Evolutionary conservation across 441 rosid species (phyloP).

Genomic region (Heliophila coronopifolia): DNA sequence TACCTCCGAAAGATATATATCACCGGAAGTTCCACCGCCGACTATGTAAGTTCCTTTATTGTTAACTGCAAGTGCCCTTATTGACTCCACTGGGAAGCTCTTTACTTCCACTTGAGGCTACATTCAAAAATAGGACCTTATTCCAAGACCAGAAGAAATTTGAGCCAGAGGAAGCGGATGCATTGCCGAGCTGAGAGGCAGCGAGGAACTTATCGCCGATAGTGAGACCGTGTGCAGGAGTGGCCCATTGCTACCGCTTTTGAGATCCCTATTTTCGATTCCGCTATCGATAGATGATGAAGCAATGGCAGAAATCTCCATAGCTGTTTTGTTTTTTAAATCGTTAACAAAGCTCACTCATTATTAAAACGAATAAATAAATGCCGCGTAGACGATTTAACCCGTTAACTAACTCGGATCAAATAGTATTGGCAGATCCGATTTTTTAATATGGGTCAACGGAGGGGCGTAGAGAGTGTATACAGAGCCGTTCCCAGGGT

Average conservation of each 20-base stretch:
- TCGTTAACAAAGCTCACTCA: too few relatives aligned
- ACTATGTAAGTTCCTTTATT: constrained; percentile 64
- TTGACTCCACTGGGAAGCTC: constrained; percentile 74
- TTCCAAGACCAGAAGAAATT: constrained; percentile 74
- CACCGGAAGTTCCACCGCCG: constrained; percentile 72
- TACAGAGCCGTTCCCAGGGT: too few relatives aligned
- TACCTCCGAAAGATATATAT: constrained; percentile 82
- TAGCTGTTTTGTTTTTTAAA: too few relatives aligned
- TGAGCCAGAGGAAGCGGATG: constrained; percentile 51
- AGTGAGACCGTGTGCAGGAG: constrained; percentile 61
- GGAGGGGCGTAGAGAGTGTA: too few relatives aligned
- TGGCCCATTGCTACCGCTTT: constrained; percentile 60
- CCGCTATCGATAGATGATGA: constrained; percentile 66
- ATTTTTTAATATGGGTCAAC: too few relatives aligned
- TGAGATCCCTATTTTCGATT: constrained; percentile 73
- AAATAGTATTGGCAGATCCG: too few relatives aligned
- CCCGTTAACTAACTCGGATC: too few relatives aligned
- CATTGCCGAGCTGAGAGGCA: constrained; percentile 61
- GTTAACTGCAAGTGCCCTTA: constrained; percentile 53
- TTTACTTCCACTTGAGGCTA: constrained; percentile 77
- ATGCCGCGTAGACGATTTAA: too few relatives aligned
- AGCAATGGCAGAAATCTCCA: constrained; percentile 48
- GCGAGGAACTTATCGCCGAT: constrained; percentile 60
- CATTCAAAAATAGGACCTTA: constrained; percentile 38
- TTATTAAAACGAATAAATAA: too few relatives aligned